These are phyloP conservation scores for Kalaharituber pfeilii DNA, from an alignment of 2,329 filamentous ascomycete species.

Conservation along the genomic window DNA sequence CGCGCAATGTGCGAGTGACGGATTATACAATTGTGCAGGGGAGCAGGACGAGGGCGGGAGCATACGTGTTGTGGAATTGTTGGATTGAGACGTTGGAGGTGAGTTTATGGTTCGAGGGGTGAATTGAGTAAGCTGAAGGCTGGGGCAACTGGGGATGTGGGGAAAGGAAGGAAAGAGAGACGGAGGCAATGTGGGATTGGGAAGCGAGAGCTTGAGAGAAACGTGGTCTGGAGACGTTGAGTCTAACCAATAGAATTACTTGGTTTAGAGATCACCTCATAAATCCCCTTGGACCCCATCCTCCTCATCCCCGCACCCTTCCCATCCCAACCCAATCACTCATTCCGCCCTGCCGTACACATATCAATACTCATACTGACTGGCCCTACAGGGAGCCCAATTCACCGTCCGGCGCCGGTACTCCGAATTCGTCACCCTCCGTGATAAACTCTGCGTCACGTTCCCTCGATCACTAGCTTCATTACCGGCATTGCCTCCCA, in stretches of 20 bases:
- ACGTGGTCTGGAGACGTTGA: no score
- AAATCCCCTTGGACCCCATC: no score
- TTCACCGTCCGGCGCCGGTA: constrained; percentile 48
- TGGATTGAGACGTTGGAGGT: constrained; percentile 72
- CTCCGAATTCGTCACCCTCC: constrained; percentile 80
- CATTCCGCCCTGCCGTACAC: constrained; percentile 9
- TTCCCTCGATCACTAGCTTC: constrained; percentile 72
- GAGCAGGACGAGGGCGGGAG: constrained; percentile 45
- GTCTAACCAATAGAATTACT: no score
- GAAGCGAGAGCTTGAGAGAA: no score
- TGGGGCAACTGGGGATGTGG: constrained; percentile 8
- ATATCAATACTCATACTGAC: constrained; percentile 15
- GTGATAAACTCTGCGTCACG: constrained; percentile 52
- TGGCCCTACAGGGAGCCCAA: constrained; percentile 33
- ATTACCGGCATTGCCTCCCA: constrained; percentile 80
- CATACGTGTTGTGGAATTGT: constrained; percentile 91
- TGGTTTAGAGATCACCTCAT: no score
- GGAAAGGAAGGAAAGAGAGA: neutral
- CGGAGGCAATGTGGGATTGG: neutral
- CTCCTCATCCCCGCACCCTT: no score
- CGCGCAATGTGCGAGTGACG: constrained; percentile 42
- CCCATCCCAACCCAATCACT: neutral
- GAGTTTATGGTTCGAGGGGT: constrained; percentile 26
- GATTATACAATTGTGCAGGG: constrained; percentile 45
- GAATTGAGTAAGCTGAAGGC: constrained; percentile 4